phyloP scores from a whole-genome alignment of 73 alveolate species.

The Paraurostyla sp. region DNA sequence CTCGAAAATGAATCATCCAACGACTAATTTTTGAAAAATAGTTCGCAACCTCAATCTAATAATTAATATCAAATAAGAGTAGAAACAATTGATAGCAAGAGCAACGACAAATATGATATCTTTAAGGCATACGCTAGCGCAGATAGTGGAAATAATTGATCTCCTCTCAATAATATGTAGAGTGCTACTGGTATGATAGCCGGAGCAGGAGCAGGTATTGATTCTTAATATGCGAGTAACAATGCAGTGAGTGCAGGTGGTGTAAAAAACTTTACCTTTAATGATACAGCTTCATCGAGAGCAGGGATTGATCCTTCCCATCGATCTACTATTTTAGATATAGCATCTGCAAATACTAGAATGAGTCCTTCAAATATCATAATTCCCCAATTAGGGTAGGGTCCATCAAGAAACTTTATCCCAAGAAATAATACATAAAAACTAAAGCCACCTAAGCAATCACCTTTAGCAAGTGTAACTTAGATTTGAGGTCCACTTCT shows the following conservation, averaged over 20 bases:
- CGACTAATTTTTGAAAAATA: constrained; percentile 19
- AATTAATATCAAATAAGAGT: background rate
- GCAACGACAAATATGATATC: background rate
- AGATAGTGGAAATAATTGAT: too few relatives aligned
- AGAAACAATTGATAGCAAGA: background rate
- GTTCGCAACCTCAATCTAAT: background rate
- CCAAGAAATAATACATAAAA: too few relatives aligned
- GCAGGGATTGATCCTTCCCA: background rate
- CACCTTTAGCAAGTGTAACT: constrained; percentile 20
- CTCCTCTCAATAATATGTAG: background rate
- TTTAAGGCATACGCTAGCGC: background rate
- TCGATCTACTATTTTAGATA: constrained; percentile 20
- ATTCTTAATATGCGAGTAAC: background rate
- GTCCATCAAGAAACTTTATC: background rate
- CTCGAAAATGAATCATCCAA: constrained; percentile 7
- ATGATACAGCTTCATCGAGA: constrained; percentile 19
- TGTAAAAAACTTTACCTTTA: constrained; percentile 8
- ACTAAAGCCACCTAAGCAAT: background rate
- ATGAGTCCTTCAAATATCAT: background rate
- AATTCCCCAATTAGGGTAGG: background rate
- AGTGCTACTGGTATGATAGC: background rate
- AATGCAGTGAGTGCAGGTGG: background rate
- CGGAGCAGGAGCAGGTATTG: background rate
- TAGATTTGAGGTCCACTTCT: background rate
- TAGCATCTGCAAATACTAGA: background rate